Evolutionary conservation across 2,329 filamentous ascomycete genomes (phyloP).

Genomic region (Botryotinia narcissicola): DNA sequence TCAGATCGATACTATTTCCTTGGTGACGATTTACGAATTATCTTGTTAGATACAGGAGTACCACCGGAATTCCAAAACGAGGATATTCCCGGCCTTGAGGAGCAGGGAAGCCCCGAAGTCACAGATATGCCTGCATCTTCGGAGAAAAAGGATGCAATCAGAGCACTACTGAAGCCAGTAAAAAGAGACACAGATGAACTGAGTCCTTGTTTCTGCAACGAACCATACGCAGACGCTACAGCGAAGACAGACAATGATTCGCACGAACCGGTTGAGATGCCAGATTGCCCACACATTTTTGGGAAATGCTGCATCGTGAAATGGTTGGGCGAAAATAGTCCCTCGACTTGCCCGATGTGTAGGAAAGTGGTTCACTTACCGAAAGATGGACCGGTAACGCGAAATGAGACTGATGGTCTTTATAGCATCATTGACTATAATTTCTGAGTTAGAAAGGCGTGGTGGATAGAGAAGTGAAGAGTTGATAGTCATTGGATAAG

Average conservation of each 20-base stretch:
- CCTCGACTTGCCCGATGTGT: background rate
- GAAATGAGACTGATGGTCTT: background rate
- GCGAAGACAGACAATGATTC: background rate
- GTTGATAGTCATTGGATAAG: background rate
- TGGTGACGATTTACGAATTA: background rate
- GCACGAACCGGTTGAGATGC: background rate
- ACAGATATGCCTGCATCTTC: no score
- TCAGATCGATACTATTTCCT: background rate
- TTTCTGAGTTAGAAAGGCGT: background rate
- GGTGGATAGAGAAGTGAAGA: fast-evolving
- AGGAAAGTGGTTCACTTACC: background rate
- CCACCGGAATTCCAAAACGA: background rate
- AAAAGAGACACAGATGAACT: background rate
- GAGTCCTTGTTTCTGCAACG: background rate
- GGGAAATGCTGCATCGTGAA: background rate
- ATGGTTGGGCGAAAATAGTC: background rate
- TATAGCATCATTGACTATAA: background rate
- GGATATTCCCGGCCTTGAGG: background rate
- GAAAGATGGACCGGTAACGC: background rate
- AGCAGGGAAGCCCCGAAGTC: background rate
- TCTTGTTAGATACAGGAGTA: background rate
- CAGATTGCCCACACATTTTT: background rate
- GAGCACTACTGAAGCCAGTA: background rate
- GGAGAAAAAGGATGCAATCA: background rate
- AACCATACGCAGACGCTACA: background rate